Evolutionary conservation across 2,329 filamentous ascomycete species (phyloP), one percentile per base, ranked within the genome.

Genomic region (Scedosporium dehoogii): DNA sequence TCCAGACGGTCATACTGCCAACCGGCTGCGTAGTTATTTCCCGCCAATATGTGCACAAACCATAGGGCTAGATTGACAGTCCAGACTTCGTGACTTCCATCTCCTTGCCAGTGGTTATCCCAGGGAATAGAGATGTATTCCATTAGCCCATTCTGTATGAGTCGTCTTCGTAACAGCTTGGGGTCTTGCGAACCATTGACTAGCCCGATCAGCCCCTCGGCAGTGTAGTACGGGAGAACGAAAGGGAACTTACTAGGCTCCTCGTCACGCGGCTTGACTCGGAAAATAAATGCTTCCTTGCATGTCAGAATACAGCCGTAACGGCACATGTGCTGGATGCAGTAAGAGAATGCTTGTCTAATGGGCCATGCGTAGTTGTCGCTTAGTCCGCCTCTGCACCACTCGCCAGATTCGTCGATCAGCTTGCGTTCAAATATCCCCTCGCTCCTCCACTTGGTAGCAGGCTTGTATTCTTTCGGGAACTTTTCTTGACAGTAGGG

Each of bases 291-390:
- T 1, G 65, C 65, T 60, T 66, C 65, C 3, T 65, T 16, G 55
- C 61, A 63, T 27, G 65, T 64, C 14, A 65, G 23, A 57, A 66
- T 65, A 29, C 65, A 66, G 10, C 65, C 65, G 56, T 66, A 66
- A 16, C 65, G 65, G 16, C 65, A 66, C 57, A 65, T 62, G 25
- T 64, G 12, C 46, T 63, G 46, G 9, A 66, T 61, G 48, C 64
- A 66, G 58, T 66, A 66, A 23, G 63, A 61, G 48, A 55, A 65
- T 16, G 65, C 65, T 46, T 66, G 65, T 51, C 55, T 61, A 25
- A 66, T 63, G 7, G 65, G 65, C 65, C 57, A 59, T 1, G 62
- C 63, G 1, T 27, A 27, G 23, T 65, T 58, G 12, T 53, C 14
- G n/a, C 23, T 58, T 16, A 18, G 9, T 21, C n/a, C 14, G 16